Evolutionary conservation across 129 eudicot genomes (phyloP), one percentile per base, ranked within the genome.

Genomic region (Kitagawia praeruptora): DNA sequence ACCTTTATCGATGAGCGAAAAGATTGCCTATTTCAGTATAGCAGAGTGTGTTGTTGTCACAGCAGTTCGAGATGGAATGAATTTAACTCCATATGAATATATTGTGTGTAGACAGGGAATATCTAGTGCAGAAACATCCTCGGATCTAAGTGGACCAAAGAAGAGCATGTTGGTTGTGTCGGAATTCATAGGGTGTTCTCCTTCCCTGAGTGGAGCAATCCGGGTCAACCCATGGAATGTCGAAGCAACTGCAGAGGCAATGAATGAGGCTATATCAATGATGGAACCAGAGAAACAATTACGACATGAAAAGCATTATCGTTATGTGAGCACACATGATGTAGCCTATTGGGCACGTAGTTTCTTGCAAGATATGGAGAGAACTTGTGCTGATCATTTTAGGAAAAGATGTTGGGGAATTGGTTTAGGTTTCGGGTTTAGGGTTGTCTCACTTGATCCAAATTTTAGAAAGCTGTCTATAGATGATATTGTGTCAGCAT

Each of bases 21-120:
- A 86, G 72, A 91, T 93, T 76, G 93, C 98, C 45, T 93, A 89
- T 77, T 93, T 89, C 80, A 91, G 87, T 75, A 88, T 91, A 80
- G 98, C 98, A 15, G 98, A 93, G 84, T 93, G 98, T 84, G 98
- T 93, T 69, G 96, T 91, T 70, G 98, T 93, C 81, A 89, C 97
- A 2, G 97, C 98, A 4, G 96, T 93, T 56, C 82, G 98, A 76
- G 98, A 93, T 40, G 98, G 98, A 42, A 82, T 93, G 91, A 93
- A 93, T 74, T 80, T 93, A 80, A 93, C 93, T 64, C 96, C 98
- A 40, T 93, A 93, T 64, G 98, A 93, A 83, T 93, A 93, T 78
- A 84, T 91, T 27, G 98, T 86, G 47, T 93, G 98, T 45, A 80
- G 97, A 83, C 91, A 91, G 74, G 97, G 96, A 66, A 79, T 87